Evolutionary conservation across 192 early-diverging fungal genomes (phyloP).

Genomic region (Linnemannia schmuckeri): DNA sequence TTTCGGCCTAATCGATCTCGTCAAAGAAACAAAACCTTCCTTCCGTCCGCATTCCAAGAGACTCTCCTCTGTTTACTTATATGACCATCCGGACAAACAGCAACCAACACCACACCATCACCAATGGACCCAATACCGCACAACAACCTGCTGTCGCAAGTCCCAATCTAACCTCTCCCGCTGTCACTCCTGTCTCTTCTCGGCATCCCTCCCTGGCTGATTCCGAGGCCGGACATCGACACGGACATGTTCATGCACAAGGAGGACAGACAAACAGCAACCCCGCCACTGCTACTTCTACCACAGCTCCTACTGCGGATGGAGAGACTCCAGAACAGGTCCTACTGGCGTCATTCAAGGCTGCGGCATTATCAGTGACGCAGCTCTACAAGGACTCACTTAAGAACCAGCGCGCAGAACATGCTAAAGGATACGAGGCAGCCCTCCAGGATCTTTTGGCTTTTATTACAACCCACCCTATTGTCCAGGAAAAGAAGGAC

Average conservation of each 20-base stretch:
- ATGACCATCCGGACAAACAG: conserved; percentile 40
- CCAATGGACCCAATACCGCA: neutral
- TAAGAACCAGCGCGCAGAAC: conserved; percentile 63
- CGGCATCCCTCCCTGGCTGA: neutral
- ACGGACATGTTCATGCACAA: neutral
- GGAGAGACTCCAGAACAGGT: conserved; percentile 61
- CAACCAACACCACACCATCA: conserved; percentile 10
- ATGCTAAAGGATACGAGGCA: conserved; percentile 65
- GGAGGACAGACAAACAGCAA: neutral
- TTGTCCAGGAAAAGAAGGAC: conserved; percentile 40
- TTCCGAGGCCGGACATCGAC: neutral
- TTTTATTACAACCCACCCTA: conserved; percentile 62
- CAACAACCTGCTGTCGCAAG: neutral
- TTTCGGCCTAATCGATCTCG: neutral
- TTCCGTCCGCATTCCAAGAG: neutral
- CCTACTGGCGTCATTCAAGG: conserved; percentile 65
- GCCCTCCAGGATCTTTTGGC: conserved; percentile 65
- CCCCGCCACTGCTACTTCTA: neutral
- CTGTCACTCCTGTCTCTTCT: neutral
- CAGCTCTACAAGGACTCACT: conserved; percentile 68
- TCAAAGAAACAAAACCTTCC: neutral
- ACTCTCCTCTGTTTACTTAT: neutral
- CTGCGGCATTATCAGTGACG: conserved; percentile 64
- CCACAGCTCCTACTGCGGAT: neutral
- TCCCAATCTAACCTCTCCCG: neutral